Evolutionary conservation across 2,329 filamentous ascomycete species (phyloP).

Genomic region (Coniella vitis): DNA sequence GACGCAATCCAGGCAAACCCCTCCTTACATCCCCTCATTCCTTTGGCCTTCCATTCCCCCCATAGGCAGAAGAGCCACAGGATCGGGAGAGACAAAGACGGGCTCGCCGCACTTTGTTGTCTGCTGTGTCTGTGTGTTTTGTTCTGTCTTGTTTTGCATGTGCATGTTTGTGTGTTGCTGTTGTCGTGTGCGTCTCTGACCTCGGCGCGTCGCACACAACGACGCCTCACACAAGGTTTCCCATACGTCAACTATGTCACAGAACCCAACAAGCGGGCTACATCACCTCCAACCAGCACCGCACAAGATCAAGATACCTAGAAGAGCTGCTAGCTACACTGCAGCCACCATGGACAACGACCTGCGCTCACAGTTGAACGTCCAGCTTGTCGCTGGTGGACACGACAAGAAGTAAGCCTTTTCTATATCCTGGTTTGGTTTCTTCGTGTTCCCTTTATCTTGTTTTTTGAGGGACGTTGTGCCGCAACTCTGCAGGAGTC

Average conservation of each 20-base stretch:
- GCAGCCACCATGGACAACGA: slow-evolving; percentile 55
- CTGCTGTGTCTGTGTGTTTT: no score
- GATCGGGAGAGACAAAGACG: no score
- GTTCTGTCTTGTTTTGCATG: neutral
- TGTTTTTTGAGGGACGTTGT: neutral
- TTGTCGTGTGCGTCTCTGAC: neutral
- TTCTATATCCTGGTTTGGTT: neutral
- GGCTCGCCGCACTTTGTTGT: no score
- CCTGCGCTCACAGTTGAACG: slow-evolving; percentile 56
- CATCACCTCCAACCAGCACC: slow-evolving; percentile 26
- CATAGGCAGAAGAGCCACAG: no score
- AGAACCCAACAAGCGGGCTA: slow-evolving; percentile 10
- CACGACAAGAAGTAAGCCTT: slow-evolving; percentile 48
- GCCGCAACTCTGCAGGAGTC: no score
- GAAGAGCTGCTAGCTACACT: slow-evolving; percentile 52
- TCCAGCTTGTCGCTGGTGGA: slow-evolving; percentile 49
- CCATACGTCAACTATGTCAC: slow-evolving; percentile 16
- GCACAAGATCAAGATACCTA: slow-evolving; percentile 54
- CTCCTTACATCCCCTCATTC: no score
- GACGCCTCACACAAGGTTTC: slow-evolving; percentile 5
- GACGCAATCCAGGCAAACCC: no score
- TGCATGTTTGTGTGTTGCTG: neutral
- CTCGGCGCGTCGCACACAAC: neutral
- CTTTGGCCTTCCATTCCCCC: no score
- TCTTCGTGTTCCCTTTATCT: neutral